Evolutionary conservation across 1,284 basidiomycete genomes (phyloP), one percentile per base, ranked within the genome.

Genomic region (Trametes sp.): DNA sequence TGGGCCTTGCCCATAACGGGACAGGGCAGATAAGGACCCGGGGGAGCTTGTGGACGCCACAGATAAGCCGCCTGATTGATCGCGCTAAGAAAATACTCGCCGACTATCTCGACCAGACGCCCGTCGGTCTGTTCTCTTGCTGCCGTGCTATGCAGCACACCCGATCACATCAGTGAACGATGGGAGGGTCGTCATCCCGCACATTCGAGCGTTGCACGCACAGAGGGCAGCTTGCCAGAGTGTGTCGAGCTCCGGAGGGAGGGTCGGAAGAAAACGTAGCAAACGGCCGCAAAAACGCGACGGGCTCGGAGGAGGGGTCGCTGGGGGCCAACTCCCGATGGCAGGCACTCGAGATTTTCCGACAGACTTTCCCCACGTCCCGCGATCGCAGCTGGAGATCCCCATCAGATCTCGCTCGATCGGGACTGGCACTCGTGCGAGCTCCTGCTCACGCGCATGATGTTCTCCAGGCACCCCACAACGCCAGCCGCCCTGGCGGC

Each of bases 31-130:
- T 65, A 65, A 62, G 64, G 45, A 29, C 38, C 52, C 33, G 31
- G 42, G 58, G n/a, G 28, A 48, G 56, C 59, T 60, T 54, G 56
- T 64, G 63, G 36, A 55, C 54, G 52, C 60, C 49, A 61, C 57
- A 54, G 60, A 65, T 65, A 62, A 65, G 53, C 57, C 24, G 13
- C 19, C n/a, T 65, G 55, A 59, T 56, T 59, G 59, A 59, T 54
- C 42, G 41, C 44, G 51, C 45, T 31, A 53, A 35, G 16, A 31
- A 54, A 54, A 13, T 24, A 23, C 33, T 41, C 33, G 28, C 24
- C 45, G 13, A 24, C 9, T 36, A 44, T n/a, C 26, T 5, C 13
- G n/a, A n/a, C 51, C 9, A 14, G 51, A 26, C 51, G 51, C 45
- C 24, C 48, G 16, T 14, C n/a, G 2, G 26, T 46, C 45, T 46